phyloP scores from a whole-genome alignment of 352 stramenopile genomes.

The Phytophthora nicotianae region DNA sequence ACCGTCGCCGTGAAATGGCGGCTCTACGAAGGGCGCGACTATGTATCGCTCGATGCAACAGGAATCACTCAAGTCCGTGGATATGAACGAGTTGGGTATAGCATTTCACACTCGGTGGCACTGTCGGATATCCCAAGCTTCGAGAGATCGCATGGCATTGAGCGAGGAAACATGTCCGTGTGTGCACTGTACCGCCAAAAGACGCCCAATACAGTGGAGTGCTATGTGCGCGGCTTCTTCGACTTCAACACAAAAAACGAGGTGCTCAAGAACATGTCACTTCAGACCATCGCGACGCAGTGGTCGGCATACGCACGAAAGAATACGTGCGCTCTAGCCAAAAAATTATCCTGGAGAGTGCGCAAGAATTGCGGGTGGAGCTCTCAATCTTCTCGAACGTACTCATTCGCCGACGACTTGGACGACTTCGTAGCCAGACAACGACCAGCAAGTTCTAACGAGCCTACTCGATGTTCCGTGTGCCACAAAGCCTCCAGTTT shows the following conservation, averaged over 20 bases:
- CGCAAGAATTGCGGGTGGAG: slow-evolving; percentile 41
- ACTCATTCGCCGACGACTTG: slow-evolving; percentile 42
- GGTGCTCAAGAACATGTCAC: slow-evolving; percentile 36
- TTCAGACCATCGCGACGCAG: slow-evolving; percentile 37
- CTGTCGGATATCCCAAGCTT: slow-evolving; percentile 42
- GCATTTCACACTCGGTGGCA: slow-evolving; percentile 47
- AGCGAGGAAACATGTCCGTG: slow-evolving; percentile 55
- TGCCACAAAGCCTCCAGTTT: slow-evolving; percentile 35
- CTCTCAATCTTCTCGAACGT: slow-evolving; percentile 29
- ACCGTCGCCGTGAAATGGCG: slow-evolving; percentile 46
- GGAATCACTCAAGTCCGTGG: slow-evolving; percentile 30
- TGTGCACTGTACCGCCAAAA: slow-evolving; percentile 49
- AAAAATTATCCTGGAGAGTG: slow-evolving; percentile 43
- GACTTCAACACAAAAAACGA: slow-evolving; percentile 42
- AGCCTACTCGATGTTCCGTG: slow-evolving; percentile 24
- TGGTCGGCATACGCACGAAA: slow-evolving; percentile 42
- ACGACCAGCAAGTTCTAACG: slow-evolving; percentile 1
- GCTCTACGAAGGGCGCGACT: slow-evolving; percentile 42
- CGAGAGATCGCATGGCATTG: slow-evolving; percentile 29
- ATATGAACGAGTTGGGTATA: slow-evolving; percentile 47
- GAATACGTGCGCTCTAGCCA: slow-evolving; percentile 37
- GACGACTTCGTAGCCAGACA: slow-evolving; percentile 27
- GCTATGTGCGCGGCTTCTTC: slow-evolving; percentile 51
- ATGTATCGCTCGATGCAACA: slow-evolving; percentile 42
- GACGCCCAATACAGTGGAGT: slow-evolving; percentile 39